These are phyloP conservation scores for Erucastrum elatum DNA, from an alignment of 345 rosid genomes.

Conservation along the genomic window DNA sequence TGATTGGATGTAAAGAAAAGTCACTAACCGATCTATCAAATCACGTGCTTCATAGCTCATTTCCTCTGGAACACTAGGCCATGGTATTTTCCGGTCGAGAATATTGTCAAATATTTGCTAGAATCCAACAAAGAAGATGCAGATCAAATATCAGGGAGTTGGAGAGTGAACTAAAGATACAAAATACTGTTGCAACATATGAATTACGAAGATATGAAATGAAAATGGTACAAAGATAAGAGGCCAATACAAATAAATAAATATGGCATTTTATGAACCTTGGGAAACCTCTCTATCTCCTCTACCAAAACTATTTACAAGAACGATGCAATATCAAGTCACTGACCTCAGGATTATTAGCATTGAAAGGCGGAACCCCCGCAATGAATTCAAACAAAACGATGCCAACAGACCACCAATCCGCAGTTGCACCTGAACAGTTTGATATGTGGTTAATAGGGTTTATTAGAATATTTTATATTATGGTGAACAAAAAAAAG, in stretches of 20 bases:
- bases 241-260: constrained; percentile 1
- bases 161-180: background rate
- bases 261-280: background rate
- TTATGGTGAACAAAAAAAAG: background rate
- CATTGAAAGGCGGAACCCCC: constrained; percentile 91
- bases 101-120: constrained; percentile 91
- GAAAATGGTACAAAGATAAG: constrained; percentile 1
- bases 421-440: constrained; percentile 77
- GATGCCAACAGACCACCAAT: constrained; percentile 99
- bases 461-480: background rate
- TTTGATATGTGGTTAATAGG: background rate
- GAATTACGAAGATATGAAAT: background rate
- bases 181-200: background rate
- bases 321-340: constrained; percentile 6
- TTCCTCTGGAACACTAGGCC: constrained; percentile 80
- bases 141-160: constrained; percentile 5
- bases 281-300: constrained; percentile 7
- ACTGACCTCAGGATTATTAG: constrained; percentile 46
- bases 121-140: constrained; percentile 36
- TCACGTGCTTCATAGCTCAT: constrained; percentile 81
- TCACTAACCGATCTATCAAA: constrained; percentile 73
- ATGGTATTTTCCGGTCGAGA: constrained; percentile 88
- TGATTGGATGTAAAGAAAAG: background rate
- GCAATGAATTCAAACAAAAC: constrained; percentile 80
- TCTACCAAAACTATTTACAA: background rate